A percentile compares a stretch with the other conserved stretches of the same genome.
Conservation (phyloP, 306 rosid genomes). For the Vachellia collinsii region DNA sequence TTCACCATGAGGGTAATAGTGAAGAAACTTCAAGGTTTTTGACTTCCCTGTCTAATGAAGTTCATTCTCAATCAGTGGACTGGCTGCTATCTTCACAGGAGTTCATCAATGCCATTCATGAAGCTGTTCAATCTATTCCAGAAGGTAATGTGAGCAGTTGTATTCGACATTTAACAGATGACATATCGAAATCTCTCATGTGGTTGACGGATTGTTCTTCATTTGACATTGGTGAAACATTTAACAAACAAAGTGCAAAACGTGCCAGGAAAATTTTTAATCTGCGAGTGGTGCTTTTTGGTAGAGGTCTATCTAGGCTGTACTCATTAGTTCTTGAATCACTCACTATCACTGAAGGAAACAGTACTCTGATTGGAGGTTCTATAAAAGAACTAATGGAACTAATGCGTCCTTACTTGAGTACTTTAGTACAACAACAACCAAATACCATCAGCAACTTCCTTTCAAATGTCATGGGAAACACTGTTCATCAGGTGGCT, state of each 20-base stretch:
- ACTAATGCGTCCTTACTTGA: conserved; percentile 63
- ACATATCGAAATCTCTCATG: conserved; percentile 67
- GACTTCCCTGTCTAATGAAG: conserved; percentile 51
- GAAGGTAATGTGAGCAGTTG: conserved; percentile 86
- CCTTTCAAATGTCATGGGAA: conserved; percentile 54
- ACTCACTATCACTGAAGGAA: conserved; percentile 67
- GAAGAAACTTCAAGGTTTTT: conserved; percentile 52
- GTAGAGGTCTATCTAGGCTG: conserved; percentile 76
- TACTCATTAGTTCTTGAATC: conserved; percentile 76
- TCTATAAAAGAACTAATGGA: conserved; percentile 62
- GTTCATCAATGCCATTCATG: conserved; percentile 57
- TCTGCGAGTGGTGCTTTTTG: conserved; percentile 66
- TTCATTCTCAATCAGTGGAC: conserved; percentile 67
- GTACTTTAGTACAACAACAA: conserved; percentile 62
- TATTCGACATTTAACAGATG: conserved; percentile 59
- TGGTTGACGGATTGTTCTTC: conserved; percentile 63
- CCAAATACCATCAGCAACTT: conserved; percentile 61
- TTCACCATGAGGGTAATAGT: conserved; percentile 38
- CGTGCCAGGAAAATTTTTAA: conserved; percentile 37
- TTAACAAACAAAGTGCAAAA: conserved; percentile 12
- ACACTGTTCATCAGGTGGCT: conserved; percentile 39
- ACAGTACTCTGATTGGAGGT: conserved; percentile 65
- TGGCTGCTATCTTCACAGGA: conserved; percentile 61
- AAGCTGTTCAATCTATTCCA: conserved; percentile 70
- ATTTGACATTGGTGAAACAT: conserved; percentile 41